These are phyloP conservation scores for Rhodotorula taiwanensis DNA, from an alignment of 768 basidiomycete genomes.

Conservation along the genomic window DNA sequence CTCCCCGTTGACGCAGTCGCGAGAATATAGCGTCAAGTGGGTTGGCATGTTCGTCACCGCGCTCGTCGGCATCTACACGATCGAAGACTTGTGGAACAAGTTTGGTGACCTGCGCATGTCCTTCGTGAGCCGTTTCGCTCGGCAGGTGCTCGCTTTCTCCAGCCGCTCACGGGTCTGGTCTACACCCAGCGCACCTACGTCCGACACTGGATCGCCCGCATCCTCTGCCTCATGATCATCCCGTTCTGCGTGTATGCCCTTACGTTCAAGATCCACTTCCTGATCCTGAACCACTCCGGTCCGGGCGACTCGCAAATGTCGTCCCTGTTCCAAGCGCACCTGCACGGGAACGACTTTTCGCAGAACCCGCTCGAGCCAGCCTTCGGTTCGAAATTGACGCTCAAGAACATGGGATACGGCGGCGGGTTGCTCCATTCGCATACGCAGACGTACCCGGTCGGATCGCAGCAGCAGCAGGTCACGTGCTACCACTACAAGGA, in stretches of 20 bases:
- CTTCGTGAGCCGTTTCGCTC: slow-evolving; percentile 50
- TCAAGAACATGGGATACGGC: slow-evolving; percentile 97
- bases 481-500: slow-evolving; percentile 99
- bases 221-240: slow-evolving; percentile 75
- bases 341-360: slow-evolving; percentile 89
- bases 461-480: slow-evolving; percentile 89
- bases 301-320: slow-evolving; percentile 99
- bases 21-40: slow-evolving; percentile 71
- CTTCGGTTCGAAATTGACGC: slow-evolving; percentile 77
- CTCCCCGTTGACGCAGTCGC: background rate
- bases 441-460: slow-evolving; percentile 85
- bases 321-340: slow-evolving; percentile 93
- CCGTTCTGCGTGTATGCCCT: slow-evolving; percentile 88
- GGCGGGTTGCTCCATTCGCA: slow-evolving; percentile 96
- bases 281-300: slow-evolving; percentile 86
- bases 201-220: slow-evolving; percentile 82
- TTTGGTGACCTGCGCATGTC: slow-evolving; percentile 93
- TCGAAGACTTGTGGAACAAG: slow-evolving; percentile 97
- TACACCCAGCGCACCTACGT: slow-evolving; percentile 66
- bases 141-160: background rate
- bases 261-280: slow-evolving; percentile 92
- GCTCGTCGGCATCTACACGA: slow-evolving; percentile 87
- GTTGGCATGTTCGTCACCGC: slow-evolving; percentile 92
- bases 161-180: background rate
- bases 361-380: slow-evolving; percentile 85